Evolutionary conservation across 441 rosid genomes (phyloP), one percentile per base, ranked within the genome.

Genomic region (Arabidopsis lyrata): DNA sequence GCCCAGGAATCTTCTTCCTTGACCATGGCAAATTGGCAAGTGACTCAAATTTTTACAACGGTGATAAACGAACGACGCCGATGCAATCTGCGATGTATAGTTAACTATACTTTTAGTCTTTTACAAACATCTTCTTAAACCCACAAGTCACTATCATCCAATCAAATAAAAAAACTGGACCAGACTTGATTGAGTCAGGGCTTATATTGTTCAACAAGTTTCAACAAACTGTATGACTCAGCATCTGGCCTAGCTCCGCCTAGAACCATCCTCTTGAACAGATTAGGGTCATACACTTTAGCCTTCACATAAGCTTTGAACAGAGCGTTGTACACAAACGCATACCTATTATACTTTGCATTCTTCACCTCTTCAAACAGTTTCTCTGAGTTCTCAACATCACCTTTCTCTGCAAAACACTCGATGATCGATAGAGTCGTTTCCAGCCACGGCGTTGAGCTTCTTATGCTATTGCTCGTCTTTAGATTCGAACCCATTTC

Each of bases 161-260:
- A 24, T 24, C 32, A 38, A 38, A 36, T 24, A 24, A 24, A 14
- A 15, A 6, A 10, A 32, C 5, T 45, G 57, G 29, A 59, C 42
- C 14, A 38, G 36, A 39, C 63, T 36, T 36, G 11, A 39, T 41
- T 5, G 29, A 66, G 39, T 83, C 76, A 81, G 36, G 83, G 63
- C 52, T 73, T 81, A 66, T 71, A 83, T 61, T 84, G 92, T 70
- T 91, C 96, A 8, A 72, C 66, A 27, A 90, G 88, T 82, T 91
- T 90, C 74, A 94, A 78, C 72, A 94, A 76, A 84, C 97, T 87
- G 56, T 90, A 94, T 3, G 95, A 84, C 77, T 94, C 98, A 64
- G 93, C 87, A 81, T 94, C 97, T 49, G 98, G 98, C 78, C 89
- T 85, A 5, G 95, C 84, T 16, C 98, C 95, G 72, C 89, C 97